Conservation (phyloP, 108 stramenopile genomes). For the Cylindrotheca fusiformis region DNA sequence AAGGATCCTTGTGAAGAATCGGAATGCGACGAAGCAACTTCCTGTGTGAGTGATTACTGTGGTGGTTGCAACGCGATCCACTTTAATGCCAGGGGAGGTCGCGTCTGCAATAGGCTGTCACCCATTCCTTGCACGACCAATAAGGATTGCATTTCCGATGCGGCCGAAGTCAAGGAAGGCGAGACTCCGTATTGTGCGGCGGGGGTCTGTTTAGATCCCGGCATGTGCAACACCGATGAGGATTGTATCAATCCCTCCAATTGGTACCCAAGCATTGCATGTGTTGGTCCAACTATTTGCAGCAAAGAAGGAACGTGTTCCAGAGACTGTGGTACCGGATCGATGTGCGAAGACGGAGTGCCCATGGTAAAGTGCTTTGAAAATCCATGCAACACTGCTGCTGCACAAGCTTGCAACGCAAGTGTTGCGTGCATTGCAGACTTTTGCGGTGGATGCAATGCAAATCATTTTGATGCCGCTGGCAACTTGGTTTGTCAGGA, state of each 20-base stretch:
- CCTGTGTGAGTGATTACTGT: conserved; percentile 13
- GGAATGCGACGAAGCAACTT: conserved; percentile 1
- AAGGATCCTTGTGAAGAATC: not conserved
- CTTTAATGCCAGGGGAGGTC: conserved; percentile 2
- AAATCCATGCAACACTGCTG: conserved; percentile 3
- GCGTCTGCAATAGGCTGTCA: conserved; percentile 11
- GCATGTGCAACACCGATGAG: conserved; percentile 10
- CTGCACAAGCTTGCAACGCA: no score
- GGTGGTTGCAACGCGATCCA: conserved; percentile 20
- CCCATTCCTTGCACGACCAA: not conserved
- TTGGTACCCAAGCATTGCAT: conserved; percentile 4
- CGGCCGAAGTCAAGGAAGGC: not conserved
- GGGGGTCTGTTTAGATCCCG: conserved; percentile 13
- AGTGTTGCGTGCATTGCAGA: no score
- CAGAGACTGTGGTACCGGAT: conserved; percentile 4
- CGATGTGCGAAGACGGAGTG: not conserved
- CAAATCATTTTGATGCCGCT: no score
- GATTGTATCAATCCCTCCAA: conserved; percentile 29
- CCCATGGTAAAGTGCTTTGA: conserved; percentile 2
- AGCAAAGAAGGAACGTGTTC: conserved; percentile 8
- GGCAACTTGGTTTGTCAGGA: no score
- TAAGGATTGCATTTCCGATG: not conserved
- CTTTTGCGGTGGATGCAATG: no score
- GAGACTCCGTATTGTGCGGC: conserved; percentile 18
- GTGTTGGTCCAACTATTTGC: conserved; percentile 13